These are phyloP conservation scores for Nemania sp. DNA, from an alignment of 2,329 filamentous ascomycete genomes.

Conservation along the genomic window DNA sequence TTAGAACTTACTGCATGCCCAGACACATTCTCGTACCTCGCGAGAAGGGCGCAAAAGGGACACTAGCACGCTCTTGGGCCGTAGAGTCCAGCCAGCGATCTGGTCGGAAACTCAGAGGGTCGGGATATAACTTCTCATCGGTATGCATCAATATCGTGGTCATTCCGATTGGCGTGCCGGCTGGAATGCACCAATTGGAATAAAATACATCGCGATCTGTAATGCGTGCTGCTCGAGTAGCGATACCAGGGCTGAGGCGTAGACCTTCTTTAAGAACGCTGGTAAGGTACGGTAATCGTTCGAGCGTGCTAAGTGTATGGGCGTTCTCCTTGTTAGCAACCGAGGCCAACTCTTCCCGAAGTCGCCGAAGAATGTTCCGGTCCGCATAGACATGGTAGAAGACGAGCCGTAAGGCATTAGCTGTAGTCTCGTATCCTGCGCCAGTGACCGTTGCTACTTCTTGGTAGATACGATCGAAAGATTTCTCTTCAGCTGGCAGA, in stretches of 20 bases:
- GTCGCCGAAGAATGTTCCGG: neutral
- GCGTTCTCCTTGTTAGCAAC: no score
- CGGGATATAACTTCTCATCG: constrained; percentile 30
- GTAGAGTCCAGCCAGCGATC: constrained; percentile 34
- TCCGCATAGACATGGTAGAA: neutral
- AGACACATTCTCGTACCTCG: constrained; percentile 1
- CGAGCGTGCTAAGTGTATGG: neutral
- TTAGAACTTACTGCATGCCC: constrained; percentile 8
- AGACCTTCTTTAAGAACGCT: neutral
- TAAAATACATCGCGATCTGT: constrained; percentile 36
- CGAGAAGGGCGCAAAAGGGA: neutral
- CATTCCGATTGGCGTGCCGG: constrained; percentile 37
- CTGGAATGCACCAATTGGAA: constrained; percentile 31
- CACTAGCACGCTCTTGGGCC: no score
- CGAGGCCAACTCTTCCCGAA: neutral
- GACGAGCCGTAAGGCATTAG: neutral
- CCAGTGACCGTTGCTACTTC: constrained; percentile 2
- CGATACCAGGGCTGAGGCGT: neutral
- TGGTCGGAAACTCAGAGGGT: constrained; percentile 31
- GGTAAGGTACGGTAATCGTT: neutral
- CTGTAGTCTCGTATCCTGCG: neutral
- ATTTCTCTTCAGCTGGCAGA: neutral
- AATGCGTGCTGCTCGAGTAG: constrained; percentile 36
- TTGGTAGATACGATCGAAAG: neutral
- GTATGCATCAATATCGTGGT: constrained; percentile 32